These are phyloP conservation scores for Monosporascus sp. DNA, from an alignment of 2,329 filamentous ascomycete species.

Conservation along the genomic window DNA sequence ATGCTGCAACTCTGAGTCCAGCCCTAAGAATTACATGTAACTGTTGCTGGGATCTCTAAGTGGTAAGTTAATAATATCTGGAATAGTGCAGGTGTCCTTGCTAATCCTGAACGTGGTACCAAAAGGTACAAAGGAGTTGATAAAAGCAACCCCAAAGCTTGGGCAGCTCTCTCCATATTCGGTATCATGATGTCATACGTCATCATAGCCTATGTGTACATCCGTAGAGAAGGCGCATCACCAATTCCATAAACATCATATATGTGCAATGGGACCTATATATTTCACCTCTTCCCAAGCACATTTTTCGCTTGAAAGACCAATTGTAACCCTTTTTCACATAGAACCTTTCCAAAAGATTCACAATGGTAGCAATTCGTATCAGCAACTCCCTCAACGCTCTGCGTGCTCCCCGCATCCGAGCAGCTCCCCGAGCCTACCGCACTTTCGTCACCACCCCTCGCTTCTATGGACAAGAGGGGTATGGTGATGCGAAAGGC, in stretches of 20 bases:
- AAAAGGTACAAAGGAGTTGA: neutral
- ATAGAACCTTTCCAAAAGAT: neutral
- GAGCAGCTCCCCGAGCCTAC: slow-evolving; percentile 12
- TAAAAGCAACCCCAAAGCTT: neutral
- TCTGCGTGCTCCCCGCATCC: slow-evolving; percentile 14
- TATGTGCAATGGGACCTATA: neutral
- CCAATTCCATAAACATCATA: neutral
- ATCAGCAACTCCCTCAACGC: slow-evolving; percentile 18
- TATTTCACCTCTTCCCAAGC: no score
- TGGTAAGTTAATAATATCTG: no score
- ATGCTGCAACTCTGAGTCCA: no score
- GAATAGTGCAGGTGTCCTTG: no score
- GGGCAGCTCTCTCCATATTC: slow-evolving; percentile 1
- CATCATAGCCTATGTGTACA: slow-evolving; percentile 11
- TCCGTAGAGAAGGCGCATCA: neutral
- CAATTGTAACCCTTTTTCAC: neutral
- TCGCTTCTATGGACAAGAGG: slow-evolving; percentile 19
- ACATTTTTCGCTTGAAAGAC: no score
- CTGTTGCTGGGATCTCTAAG: no score
- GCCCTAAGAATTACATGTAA: no score
- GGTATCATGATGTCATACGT: slow-evolving; percentile 21
- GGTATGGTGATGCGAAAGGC: slow-evolving; percentile 36
- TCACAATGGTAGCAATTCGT: slow-evolving; percentile 23
- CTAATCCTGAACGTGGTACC: neutral
- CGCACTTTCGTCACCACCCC: slow-evolving; percentile 17